Conservation (phyloP, 176 grass and related monocot species). For the Cenchrus purpureus region DNA sequence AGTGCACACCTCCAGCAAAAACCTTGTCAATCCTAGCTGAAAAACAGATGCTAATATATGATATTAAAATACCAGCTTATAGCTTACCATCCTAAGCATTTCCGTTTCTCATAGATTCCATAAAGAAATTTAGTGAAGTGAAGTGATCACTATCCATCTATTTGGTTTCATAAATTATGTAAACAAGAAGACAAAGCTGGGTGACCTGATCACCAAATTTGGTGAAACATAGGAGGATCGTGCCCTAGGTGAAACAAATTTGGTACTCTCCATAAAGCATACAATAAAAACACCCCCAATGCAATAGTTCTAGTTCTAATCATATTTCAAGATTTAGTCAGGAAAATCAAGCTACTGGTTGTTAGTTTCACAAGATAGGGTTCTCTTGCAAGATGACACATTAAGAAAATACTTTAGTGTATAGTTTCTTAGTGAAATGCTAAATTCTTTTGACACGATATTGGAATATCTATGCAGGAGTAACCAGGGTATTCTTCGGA, state of each 20-base stretch:
- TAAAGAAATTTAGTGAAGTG: background rate
- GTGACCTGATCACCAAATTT: background rate
- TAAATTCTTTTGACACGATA: background rate
- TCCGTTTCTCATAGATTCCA: background rate
- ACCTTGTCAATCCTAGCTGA: background rate
- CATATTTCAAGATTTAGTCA: too few species aligned
- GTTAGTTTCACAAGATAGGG: background rate
- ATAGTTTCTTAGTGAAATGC: conserved; percentile 4
- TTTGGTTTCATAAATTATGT: background rate
- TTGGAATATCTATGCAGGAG: conserved; percentile 59
- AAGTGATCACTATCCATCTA: background rate
- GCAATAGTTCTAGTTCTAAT: background rate
- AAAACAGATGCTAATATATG: background rate
- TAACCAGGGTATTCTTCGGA: conserved; percentile 92
- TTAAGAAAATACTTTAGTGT: background rate
- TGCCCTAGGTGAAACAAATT: background rate
- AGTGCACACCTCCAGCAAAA: background rate
- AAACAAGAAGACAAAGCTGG: background rate
- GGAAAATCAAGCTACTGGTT: conserved; percentile 5
- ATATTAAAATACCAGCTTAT: background rate
- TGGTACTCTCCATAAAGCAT: background rate
- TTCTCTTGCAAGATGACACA: background rate
- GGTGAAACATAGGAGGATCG: background rate
- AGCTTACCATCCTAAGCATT: background rate
- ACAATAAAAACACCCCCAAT: background rate